Conservation (phyloP, 257 asterid species). For the Paraleonurus japonicus region DNA sequence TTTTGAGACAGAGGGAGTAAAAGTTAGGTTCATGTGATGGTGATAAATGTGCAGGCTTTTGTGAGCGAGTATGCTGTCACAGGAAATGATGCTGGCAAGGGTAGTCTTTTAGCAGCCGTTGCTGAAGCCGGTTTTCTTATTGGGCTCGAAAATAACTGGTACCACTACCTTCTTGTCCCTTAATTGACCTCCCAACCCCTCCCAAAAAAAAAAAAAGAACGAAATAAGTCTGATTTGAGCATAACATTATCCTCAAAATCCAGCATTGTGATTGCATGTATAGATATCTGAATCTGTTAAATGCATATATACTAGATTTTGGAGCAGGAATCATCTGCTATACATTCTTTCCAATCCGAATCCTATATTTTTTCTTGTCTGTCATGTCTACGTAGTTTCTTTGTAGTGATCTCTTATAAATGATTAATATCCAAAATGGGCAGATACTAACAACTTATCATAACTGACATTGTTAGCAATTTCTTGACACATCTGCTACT, state of each 20-base stretch:
- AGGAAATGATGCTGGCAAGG: conserved; percentile 75
- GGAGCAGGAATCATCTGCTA: no score
- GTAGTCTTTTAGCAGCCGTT: conserved; percentile 86
- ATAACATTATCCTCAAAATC: no score
- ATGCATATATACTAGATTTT: no score
- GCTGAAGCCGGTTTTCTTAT: conserved; percentile 94
- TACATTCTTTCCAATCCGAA: no score
- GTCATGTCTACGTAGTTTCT: neutral
- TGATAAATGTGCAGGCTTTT: conserved; percentile 62
- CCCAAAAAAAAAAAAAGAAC: neutral
- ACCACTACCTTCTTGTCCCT: conserved; percentile 14
- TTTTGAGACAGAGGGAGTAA: no score
- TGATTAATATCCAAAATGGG: no score
- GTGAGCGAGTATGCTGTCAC: conserved; percentile 97
- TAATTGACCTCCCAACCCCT: neutral
- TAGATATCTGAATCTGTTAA: no score
- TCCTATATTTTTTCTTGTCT: neutral
- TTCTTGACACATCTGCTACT: neutral
- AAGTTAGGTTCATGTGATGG: neutral
- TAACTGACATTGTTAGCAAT: neutral
- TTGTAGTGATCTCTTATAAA: no score
- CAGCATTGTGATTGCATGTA: no score
- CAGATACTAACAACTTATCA: neutral
- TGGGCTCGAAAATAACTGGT: conserved; percentile 91
- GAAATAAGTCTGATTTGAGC: neutral